Percentiles rank a stretch among this genome's conserved stretches.
These are phyloP conservation scores for Quercus tomentella DNA, from an alignment of 331 rosid genomes.

Conservation along the genomic window DNA sequence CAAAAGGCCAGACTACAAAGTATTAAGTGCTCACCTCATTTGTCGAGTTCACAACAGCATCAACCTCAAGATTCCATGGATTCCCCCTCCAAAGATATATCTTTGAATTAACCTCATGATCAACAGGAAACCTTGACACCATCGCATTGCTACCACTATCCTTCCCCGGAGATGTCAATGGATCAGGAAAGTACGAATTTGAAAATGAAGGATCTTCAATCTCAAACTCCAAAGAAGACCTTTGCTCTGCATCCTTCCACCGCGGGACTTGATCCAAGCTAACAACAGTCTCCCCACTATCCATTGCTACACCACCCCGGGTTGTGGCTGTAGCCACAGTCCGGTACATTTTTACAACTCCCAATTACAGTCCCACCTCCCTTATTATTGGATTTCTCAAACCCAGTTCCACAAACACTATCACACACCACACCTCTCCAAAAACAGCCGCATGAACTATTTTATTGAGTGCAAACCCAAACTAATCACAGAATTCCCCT, in stretches of 20 bases:
- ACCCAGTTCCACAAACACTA: slow-evolving; percentile 22
- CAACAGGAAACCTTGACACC: slow-evolving; percentile 78
- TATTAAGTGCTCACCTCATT: slow-evolving; percentile 61
- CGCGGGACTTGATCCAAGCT: slow-evolving; percentile 87
- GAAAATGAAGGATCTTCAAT: slow-evolving; percentile 66
- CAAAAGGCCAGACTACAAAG: background rate
- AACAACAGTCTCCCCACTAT: slow-evolving; percentile 65
- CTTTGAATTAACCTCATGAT: slow-evolving; percentile 75
- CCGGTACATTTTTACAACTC: slow-evolving; percentile 58
- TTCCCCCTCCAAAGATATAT: slow-evolving; percentile 92
- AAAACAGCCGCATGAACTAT: slow-evolving; percentile 17
- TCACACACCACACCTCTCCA: slow-evolving; percentile 17
- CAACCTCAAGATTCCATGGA: slow-evolving; percentile 98
- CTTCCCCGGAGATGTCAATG: slow-evolving; percentile 51
- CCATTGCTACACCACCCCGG: slow-evolving; percentile 57
- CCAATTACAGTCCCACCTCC: slow-evolving; percentile 29
- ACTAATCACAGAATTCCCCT: slow-evolving; percentile 21
- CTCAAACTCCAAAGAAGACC: slow-evolving; percentile 50
- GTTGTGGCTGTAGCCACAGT: slow-evolving; percentile 64
- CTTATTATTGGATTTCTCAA: slow-evolving; percentile 11
- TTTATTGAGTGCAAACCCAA: slow-evolving; percentile 7
- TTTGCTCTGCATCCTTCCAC: slow-evolving; percentile 84
- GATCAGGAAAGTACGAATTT: slow-evolving; percentile 64
- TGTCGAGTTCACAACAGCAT: slow-evolving; percentile 94
- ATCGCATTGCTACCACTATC: slow-evolving; percentile 40